Evolutionary conservation across 208 protist species (phyloP), one percentile per base, ranked within the genome.

Genomic region (Herpetomonas samuelpessoai): DNA sequence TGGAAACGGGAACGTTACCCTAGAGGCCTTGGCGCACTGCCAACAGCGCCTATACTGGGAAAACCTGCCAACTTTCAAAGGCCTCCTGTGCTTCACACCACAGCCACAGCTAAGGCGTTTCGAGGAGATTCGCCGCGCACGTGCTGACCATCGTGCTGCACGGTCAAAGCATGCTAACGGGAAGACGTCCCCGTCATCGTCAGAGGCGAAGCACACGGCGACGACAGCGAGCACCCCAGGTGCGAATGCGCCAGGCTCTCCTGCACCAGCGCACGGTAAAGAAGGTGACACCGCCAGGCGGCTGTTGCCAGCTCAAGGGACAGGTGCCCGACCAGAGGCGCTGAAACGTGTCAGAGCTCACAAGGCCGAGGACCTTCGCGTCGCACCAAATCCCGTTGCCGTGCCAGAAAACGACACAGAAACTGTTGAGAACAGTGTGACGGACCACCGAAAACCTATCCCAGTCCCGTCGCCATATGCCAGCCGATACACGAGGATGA

Each of bases 51-150:
- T 73, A 6, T 41, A 57, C n/a, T 77, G 71, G 58, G 38, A 31
- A 0, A 58, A 65, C 9, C 26, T 90, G 22, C 83, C 83, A 10
- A 25, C 85, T 6, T 86, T 90, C 57, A 65, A 72, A 14, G 83
- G 83, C 50, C 61, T 86, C 28, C 73, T 81, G 57, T 90, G 83
- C 68, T 90, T 86, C 55, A 52, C 71, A 47, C 53, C 68, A 45
- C 49, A 71, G 6, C 74, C 82, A 1, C 3, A 38, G 28, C 38
- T 76, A 14, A 41, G 35, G 14, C 35, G 35, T 14, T 6, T 41
- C 9, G 6, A 6, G 9, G 35, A 41, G 9, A n/a, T n/a, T n/a
- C n/a, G n/a, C n/a, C n/a, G n/a, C n/a, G n/a, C n/a, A n/a, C n/a
- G n/a, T n/a, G n/a, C n/a, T n/a, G n/a, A n/a, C n/a, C n/a, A n/a